These are phyloP conservation scores for Fistulinella prunicolor DNA, from an alignment of 768 basidiomycete species.

Conservation along the genomic window DNA sequence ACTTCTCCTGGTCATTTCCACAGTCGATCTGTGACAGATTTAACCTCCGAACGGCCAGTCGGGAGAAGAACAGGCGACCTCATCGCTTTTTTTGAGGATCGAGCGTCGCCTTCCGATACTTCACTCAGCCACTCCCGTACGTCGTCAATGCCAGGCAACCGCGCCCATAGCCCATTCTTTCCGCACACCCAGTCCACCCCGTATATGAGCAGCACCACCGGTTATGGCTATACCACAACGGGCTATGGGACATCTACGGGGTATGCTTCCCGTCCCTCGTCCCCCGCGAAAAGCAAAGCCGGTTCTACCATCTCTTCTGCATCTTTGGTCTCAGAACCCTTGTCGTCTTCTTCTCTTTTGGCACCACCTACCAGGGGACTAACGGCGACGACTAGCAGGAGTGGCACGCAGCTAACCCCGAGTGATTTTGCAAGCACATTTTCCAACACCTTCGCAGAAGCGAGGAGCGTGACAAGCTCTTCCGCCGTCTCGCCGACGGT, in stretches of 20 bases:
- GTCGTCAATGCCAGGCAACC: conserved; percentile 47
- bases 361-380: conserved; percentile 45
- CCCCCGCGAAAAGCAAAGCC: conserved; percentile 44
- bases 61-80: conserved; percentile 63
- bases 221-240: conserved; percentile 35
- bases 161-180: conserved; percentile 28
- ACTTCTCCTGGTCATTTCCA: conserved; percentile 43
- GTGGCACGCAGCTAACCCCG: conserved; percentile 35
- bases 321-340: conserved; percentile 21
- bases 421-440: conserved; percentile 38
- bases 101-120: conserved; percentile 38
- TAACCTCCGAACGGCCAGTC: conserved; percentile 43
- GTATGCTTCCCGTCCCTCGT: conserved; percentile 44
- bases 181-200: conserved; percentile 40
- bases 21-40: conserved; percentile 57
- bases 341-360: conserved; percentile 42
- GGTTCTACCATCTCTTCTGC: conserved; percentile 31
- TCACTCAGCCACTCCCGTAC: conserved; percentile 49
- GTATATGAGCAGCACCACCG: conserved; percentile 34
- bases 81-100: conserved; percentile 71
- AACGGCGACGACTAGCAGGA: conserved; percentile 16
- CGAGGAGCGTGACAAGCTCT: conserved; percentile 22
- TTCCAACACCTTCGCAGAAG: conserved; percentile 41
- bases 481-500: conserved; percentile 40
- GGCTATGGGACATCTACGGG: conserved; percentile 30